Evolutionary conservation across 1,139 yeast genomes (phyloP), one percentile per base, ranked within the genome.

Genomic region (Trichomonascaceae sp.): DNA sequence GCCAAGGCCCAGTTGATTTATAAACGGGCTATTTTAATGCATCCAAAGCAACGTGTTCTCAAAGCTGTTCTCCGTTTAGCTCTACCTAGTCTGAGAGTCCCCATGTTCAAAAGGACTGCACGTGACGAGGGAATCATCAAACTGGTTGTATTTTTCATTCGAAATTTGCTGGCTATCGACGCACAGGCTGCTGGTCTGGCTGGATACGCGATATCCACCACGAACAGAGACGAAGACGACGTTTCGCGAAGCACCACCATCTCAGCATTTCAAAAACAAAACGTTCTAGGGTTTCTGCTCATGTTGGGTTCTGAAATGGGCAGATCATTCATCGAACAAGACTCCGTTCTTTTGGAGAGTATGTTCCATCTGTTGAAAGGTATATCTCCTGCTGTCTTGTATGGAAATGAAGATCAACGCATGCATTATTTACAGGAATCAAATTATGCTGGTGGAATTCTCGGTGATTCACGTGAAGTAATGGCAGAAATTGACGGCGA

Each of bases 101-200:
- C 78, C 0, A 78, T 74, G 57, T 62, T 71, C 1, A 84, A 85
- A 45, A 76, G 97, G 58, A 82, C 83, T 3, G 76, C 83, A 0
- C 74, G 89, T 50, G 98, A 91, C 61, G 83, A 82, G 59, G 84
- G 86, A 49, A 79, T 90, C 22, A 70, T 93, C 51, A 81, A 85
- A 55, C 76, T 93, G 58, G 89, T 86, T 27, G 71, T 91, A 15
- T 82, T 81, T 54, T 82, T 93, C 63, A 75, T 91, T 57, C 77
- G 96, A 60, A 93, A 95, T 66, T 64, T 93, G 15, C 71, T 87
- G 9, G 80, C 82, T 49, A 89, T 91, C 44, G 91, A 86, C 60
- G 91, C 93, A 0, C 80, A 86, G 1, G 20, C 49, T 22, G 79
- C 77, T 36, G 63, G 75, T 0, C 51, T 51, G 5, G 55, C 53